Evolutionary conservation across 495 filamentous ascomycete genomes (phyloP).

Genomic region (Xylaria nigripes): DNA sequence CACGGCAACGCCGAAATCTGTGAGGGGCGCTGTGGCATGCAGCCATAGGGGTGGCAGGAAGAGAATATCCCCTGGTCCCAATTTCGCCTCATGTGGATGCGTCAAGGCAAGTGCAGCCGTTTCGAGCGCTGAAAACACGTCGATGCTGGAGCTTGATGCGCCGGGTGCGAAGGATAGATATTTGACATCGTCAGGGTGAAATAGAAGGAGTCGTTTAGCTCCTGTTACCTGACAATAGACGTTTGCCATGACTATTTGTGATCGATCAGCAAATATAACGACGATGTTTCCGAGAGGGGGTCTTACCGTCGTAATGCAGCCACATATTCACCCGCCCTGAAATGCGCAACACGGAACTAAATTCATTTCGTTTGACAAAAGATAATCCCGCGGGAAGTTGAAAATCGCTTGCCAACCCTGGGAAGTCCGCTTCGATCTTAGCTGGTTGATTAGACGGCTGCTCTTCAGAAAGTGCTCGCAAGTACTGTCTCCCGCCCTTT

Average conservation of each 20-base stretch:
- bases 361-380: slow-evolving; percentile 51
- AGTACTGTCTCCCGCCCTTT: slow-evolving; percentile 57
- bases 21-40: slow-evolving; percentile 64
- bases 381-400: slow-evolving; percentile 54
- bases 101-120: slow-evolving; percentile 42
- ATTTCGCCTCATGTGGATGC: slow-evolving; percentile 56
- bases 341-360: slow-evolving; percentile 73
- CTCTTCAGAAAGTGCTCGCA: slow-evolving; percentile 62
- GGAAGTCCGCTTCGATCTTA: slow-evolving; percentile 61
- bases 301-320: slow-evolving; percentile 79
- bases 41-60: slow-evolving; percentile 78
- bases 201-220: slow-evolving; percentile 63
- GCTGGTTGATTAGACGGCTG: slow-evolving; percentile 62
- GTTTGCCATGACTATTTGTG: slow-evolving; percentile 70
- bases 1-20: slow-evolving; percentile 60
- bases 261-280: slow-evolving; percentile 5
- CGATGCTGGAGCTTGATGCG: slow-evolving; percentile 64
- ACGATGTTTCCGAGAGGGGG: background rate
- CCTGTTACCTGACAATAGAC: slow-evolving; percentile 74
- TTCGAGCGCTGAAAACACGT: slow-evolving; percentile 51
- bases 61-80: slow-evolving; percentile 65
- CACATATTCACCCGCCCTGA: slow-evolving; percentile 82
- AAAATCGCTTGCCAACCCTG: slow-evolving; percentile 61
- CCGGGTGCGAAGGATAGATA: slow-evolving; percentile 64
- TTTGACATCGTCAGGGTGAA: slow-evolving; percentile 66